Evolutionary conservation across 805 yeast genomes (phyloP).

Genomic region (Teunomyces panamensis): DNA sequence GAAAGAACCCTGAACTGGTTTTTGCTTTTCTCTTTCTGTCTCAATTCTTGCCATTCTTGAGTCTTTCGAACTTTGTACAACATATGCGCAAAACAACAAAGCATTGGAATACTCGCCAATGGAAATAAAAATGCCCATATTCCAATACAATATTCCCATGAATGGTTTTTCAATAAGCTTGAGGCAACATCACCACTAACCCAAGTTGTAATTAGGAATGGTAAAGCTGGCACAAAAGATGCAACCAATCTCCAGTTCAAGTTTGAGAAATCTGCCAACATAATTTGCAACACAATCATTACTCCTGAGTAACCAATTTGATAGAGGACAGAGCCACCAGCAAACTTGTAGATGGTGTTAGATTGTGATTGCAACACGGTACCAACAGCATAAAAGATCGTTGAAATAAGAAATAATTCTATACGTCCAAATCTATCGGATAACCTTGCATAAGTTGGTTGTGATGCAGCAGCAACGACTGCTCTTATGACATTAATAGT

Average conservation of each 20-base stretch:
- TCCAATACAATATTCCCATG: slow-evolving; percentile 64
- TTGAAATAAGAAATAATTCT: slow-evolving; percentile 46
- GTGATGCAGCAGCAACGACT: slow-evolving; percentile 66
- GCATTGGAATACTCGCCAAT: slow-evolving; percentile 55
- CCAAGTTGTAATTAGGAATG: slow-evolving; percentile 81
- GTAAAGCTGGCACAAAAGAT: slow-evolving; percentile 66
- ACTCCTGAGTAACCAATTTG: slow-evolving; percentile 61
- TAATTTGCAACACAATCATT: slow-evolving; percentile 51
- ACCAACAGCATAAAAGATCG: slow-evolving; percentile 58
- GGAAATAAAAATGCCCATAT: slow-evolving; percentile 82
- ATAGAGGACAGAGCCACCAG: slow-evolving; percentile 59
- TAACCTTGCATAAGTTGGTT: slow-evolving; percentile 60
- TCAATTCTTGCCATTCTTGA: slow-evolving; percentile 47
- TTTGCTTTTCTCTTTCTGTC: slow-evolving; percentile 29
- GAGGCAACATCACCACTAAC: slow-evolving; percentile 57
- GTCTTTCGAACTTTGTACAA: slow-evolving; percentile 50
- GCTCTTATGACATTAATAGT: slow-evolving; percentile 57
- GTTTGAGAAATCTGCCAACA: slow-evolving; percentile 64
- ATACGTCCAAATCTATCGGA: slow-evolving; percentile 65
- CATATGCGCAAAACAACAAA: slow-evolving; percentile 55
- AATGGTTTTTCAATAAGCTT: slow-evolving; percentile 44
- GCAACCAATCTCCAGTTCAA: slow-evolving; percentile 69
- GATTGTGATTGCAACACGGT: slow-evolving; percentile 64
- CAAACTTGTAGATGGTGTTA: slow-evolving; percentile 51
- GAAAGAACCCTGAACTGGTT: slow-evolving; percentile 12